A percentile compares a stretch with the other conserved stretches of the same genome.
Conservation (phyloP, 2,329 filamentous ascomycete genomes). For the Emydomyces testavorans region DNA sequence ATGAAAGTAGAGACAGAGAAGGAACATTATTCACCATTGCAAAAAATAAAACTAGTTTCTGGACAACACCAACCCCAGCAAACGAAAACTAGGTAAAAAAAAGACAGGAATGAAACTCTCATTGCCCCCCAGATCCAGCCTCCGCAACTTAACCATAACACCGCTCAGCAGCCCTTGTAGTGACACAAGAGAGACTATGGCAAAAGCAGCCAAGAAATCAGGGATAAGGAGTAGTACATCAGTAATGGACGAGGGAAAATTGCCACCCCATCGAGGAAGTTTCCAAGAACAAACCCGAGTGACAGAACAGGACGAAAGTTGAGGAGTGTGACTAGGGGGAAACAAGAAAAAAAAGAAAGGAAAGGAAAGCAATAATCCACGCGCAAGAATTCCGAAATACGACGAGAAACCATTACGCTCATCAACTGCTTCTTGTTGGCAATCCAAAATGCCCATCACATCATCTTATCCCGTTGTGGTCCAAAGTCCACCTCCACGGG, state of each 20-base stretch:
- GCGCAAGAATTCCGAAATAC: slow-evolving; percentile 33
- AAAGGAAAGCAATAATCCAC: slow-evolving; percentile 17
- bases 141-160: slow-evolving; percentile 15
- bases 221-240: slow-evolving; percentile 15
- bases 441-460: slow-evolving; percentile 23
- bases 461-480: slow-evolving; percentile 29
- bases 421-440: slow-evolving; percentile 31
- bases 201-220: slow-evolving; percentile 11
- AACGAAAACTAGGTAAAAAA: slow-evolving; percentile 6
- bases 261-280: slow-evolving; percentile 24
- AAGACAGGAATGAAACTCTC: slow-evolving; percentile 18
- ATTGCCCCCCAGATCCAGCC: slow-evolving; percentile 14
- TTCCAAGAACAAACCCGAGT: slow-evolving; percentile 21
- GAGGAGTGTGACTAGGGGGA: slow-evolving; percentile 13
- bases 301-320: slow-evolving; percentile 14
- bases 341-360: slow-evolving; percentile 16
- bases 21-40: slow-evolving; percentile 2
- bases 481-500: slow-evolving; percentile 53
- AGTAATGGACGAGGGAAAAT: background rate
- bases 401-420: slow-evolving; percentile 22
- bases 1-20: background rate
- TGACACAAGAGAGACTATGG: slow-evolving; percentile 14
- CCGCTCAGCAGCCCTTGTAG: slow-evolving; percentile 12
- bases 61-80: slow-evolving; percentile 6
- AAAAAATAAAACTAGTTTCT: slow-evolving; percentile 12